These are phyloP conservation scores for Cordyceps javanica DNA, from an alignment of 2,329 filamentous ascomycete genomes.

Conservation along the genomic window DNA sequence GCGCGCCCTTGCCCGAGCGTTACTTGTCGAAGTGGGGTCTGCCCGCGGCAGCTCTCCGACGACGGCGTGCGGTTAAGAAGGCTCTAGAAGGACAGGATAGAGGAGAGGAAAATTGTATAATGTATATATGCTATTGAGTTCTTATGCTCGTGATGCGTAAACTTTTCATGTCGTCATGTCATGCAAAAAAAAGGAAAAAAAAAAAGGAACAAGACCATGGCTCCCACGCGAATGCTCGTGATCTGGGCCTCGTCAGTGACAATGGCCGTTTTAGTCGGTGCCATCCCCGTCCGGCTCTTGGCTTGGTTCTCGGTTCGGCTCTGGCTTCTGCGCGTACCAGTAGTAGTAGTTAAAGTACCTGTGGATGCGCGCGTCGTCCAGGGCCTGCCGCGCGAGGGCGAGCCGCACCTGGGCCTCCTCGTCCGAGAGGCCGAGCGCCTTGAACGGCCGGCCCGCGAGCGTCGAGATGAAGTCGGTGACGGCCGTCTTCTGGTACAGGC, in stretches of 20 bases:
- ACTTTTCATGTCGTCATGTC: neutral
- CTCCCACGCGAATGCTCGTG: neutral
- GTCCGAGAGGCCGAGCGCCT: constrained; percentile 29
- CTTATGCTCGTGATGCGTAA: neutral
- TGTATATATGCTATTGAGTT: neutral
- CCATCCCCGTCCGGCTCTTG: neutral
- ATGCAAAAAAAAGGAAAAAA: neutral
- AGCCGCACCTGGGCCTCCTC: constrained; percentile 30
- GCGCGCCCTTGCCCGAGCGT: neutral
- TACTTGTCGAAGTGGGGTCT: neutral
- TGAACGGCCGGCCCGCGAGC: constrained; percentile 35
- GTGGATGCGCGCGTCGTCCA: constrained; percentile 31
- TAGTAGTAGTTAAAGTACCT: constrained; percentile 38
- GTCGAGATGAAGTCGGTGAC: constrained; percentile 36
- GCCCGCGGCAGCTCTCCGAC: neutral
- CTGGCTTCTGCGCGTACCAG: constrained; percentile 37
- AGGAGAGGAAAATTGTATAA: neutral
- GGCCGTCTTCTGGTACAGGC: constrained; percentile 38
- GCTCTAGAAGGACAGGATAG: neutral
- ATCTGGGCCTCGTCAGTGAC: neutral
- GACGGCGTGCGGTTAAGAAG: neutral
- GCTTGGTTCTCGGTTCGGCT: neutral
- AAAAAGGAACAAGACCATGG: too few relatives aligned
- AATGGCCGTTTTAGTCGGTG: neutral
- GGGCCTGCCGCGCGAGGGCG: constrained; percentile 24